phyloP scores from a whole-genome alignment of 2,329 filamentous ascomycete genomes.

The Colletotrichum plurivorum region DNA sequence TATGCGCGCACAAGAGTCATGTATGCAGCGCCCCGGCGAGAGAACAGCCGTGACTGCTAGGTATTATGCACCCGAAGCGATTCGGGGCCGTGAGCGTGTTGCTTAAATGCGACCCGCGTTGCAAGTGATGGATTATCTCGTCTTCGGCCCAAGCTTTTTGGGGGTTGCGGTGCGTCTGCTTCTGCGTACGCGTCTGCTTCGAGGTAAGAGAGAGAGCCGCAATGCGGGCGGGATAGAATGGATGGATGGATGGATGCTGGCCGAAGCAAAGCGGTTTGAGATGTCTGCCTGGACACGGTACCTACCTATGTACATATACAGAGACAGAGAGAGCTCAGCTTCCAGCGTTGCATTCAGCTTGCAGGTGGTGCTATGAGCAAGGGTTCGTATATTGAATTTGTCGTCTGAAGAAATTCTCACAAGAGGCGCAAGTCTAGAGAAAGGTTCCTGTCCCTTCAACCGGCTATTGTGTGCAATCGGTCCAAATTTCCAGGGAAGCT shows the following conservation, averaged over 20 bases:
- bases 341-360: background rate
- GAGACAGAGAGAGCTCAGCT: background rate
- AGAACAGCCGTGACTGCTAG: background rate
- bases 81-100: background rate
- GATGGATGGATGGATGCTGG: background rate
- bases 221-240: conserved; percentile 7
- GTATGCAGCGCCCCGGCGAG: conserved; percentile 14
- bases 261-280: background rate
- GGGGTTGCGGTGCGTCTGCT: conserved; percentile 5
- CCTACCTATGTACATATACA: background rate
- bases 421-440: background rate
- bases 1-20: conserved; percentile 39
- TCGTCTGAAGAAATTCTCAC: conserved; percentile 20
- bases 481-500: background rate
- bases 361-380: conserved; percentile 25
- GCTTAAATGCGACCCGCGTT: background rate
- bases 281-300: background rate
- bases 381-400: conserved; percentile 27
- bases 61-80: conserved; percentile 1
- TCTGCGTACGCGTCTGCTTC: background rate
- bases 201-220: conserved; percentile 13
- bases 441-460: background rate
- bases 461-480: conserved; percentile 5
- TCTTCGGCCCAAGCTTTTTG: conserved; percentile 8
- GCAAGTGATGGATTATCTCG: background rate